These are phyloP conservation scores for Boletus insuetus DNA, from an alignment of 768 basidiomycete species.

Conservation along the genomic window DNA sequence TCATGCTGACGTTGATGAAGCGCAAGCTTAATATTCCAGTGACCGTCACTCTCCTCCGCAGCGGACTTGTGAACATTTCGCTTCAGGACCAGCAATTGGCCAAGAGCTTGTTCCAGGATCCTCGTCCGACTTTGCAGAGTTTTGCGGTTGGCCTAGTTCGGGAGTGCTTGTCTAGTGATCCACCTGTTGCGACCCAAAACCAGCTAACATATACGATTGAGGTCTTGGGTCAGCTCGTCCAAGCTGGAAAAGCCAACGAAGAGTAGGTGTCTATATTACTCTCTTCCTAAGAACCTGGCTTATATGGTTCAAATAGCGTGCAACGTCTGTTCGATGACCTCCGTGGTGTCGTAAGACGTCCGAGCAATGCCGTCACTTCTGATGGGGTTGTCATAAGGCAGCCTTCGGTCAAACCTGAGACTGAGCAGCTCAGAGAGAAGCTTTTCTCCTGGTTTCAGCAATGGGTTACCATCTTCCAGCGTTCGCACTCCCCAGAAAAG, in stretches of 20 bases:
- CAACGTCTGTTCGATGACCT: constrained; percentile 79
- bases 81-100: constrained; percentile 91
- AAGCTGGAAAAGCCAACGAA: constrained; percentile 77
- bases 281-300: not conserved
- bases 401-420: constrained; percentile 62
- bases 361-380: constrained; percentile 37
- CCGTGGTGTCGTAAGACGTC: constrained; percentile 56
- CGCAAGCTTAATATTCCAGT: constrained; percentile 97
- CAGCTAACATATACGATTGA: constrained; percentile 83
- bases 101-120: constrained; percentile 76
- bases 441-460: constrained; percentile 83
- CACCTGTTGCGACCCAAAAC: constrained; percentile 73
- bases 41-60: constrained; percentile 83
- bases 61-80: constrained; percentile 70
- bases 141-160: constrained; percentile 84
- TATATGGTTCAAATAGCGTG: constrained; percentile 44
- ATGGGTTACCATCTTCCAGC: constrained; percentile 95
- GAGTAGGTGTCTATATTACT: constrained; percentile 53
- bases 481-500: constrained; percentile 88
- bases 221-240: constrained; percentile 69
- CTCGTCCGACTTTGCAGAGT: constrained; percentile 70
- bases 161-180: constrained; percentile 80
- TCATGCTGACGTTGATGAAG: constrained; percentile 37
- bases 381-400: constrained; percentile 41
- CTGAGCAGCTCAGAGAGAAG: constrained; percentile 72